These are phyloP conservation scores for Solanum tarijense DNA, from an alignment of 257 asterid species.

Conservation along the genomic window DNA sequence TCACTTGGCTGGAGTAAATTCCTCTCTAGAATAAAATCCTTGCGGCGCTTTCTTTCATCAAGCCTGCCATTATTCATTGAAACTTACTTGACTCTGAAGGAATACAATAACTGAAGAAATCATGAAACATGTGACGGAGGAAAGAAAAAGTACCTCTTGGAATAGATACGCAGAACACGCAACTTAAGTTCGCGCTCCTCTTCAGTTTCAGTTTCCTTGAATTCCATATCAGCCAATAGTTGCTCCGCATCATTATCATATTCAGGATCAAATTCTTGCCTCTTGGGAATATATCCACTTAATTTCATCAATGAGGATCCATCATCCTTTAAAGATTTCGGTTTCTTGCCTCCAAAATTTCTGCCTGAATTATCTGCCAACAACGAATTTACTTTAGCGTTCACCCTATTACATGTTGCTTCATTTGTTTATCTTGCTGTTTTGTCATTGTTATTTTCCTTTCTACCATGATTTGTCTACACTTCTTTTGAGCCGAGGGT, in stretches of 20 bases:
- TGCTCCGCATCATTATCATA: constrained; percentile 90
- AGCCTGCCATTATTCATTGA: constrained; percentile 40
- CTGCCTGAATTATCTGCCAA: constrained; percentile 41
- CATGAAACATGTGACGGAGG: background rate
- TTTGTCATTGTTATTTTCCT: background rate
- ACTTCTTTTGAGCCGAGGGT: background rate
- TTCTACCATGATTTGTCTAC: background rate
- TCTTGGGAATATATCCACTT: constrained; percentile 66
- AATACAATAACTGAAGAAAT: background rate
- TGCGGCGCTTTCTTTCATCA: constrained; percentile 78
- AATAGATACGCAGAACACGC: constrained; percentile 62
- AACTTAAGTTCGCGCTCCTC: constrained; percentile 68
- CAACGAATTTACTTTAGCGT: background rate
- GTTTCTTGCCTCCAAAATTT: constrained; percentile 52
- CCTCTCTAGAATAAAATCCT: constrained; percentile 44
- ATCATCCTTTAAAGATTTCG: constrained; percentile 39
- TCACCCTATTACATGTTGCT: background rate
- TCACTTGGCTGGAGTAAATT: background rate
- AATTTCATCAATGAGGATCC: constrained; percentile 53
- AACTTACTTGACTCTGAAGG: background rate
- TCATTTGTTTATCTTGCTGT: background rate
- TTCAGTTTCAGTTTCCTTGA: constrained; percentile 70
- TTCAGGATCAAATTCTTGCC: constrained; percentile 80
- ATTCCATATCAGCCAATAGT: constrained; percentile 84
- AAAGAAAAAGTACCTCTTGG: constrained; percentile 40